Conservation (phyloP, 2,329 filamentous ascomycete genomes). For the Diaporthe amygdali region DNA sequence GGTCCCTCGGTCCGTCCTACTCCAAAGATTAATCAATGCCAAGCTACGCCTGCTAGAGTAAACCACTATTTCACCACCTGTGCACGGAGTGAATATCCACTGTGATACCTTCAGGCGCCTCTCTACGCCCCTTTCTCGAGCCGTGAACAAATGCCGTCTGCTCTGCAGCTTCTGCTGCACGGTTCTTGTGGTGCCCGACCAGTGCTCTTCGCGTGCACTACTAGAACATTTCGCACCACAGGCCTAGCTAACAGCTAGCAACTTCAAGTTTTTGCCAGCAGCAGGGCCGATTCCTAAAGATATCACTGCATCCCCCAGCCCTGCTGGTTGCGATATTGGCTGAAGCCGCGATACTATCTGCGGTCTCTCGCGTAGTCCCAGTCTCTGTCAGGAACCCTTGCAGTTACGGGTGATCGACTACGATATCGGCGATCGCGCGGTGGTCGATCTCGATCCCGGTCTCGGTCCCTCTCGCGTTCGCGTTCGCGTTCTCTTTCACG, state of each 20-base stretch:
- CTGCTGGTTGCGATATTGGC: conserved; percentile 43
- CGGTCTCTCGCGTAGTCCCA: conserved; percentile 26
- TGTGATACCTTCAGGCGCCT: not conserved
- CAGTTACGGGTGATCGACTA: conserved; percentile 21
- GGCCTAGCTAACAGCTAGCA: not conserved
- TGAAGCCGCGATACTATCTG: conserved; percentile 40
- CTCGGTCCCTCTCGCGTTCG: conserved; percentile 44
- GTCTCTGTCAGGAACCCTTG: conserved; percentile 19
- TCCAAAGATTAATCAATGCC: not conserved
- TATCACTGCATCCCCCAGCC: too few species aligned
- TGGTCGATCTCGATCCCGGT: conserved; percentile 35
- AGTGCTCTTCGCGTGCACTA: not conserved
- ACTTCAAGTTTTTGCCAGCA: conserved; percentile 25
- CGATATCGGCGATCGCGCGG: conserved; percentile 24
- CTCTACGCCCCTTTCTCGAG: not conserved
- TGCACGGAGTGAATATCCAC: not conserved
- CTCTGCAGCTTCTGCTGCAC: not conserved
- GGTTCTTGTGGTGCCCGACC: not conserved
- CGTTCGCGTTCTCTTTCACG: conserved; percentile 44
- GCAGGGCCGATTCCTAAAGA: conserved; percentile 34
- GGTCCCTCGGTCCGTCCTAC: not conserved
- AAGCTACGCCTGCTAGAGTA: conserved; percentile 5
- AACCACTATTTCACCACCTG: not conserved
- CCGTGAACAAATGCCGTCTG: not conserved
- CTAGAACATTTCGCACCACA: not conserved